Percentiles rank a stretch among this genome's conserved stretches.
phyloP scores from a whole-genome alignment of 139 green algal genomes.

The Pleodorina starrii region DNA sequence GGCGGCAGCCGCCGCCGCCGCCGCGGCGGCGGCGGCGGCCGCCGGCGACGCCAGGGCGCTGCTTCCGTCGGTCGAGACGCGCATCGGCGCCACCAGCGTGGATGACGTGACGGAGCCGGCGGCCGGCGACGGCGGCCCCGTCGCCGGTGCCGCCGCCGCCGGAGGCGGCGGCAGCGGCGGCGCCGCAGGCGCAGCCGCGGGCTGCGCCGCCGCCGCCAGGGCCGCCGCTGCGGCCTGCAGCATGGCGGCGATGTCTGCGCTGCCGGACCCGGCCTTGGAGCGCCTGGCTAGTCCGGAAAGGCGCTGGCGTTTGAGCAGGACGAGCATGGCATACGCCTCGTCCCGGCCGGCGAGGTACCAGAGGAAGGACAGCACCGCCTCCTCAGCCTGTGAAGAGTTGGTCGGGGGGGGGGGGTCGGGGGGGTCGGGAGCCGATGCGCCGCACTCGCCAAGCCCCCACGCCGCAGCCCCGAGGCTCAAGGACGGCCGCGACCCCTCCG shows the following conservation, averaged over 20 bases:
- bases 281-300: neutral
- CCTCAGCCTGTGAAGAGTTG: slow-evolving; percentile 45
- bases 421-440: too few species aligned
- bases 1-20: neutral
- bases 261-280: neutral
- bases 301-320: slow-evolving; percentile 54
- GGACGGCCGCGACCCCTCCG: too few species aligned
- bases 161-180: neutral
- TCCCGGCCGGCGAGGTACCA: slow-evolving; percentile 57
- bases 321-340: slow-evolving; percentile 48
- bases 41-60: neutral
- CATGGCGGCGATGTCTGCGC: slow-evolving; percentile 24
- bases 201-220: neutral
- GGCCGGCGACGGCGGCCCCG: neutral
- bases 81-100: neutral
- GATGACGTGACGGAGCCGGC: neutral
- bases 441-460: too few species aligned
- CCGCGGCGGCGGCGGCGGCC: neutral
- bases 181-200: neutral
- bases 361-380: slow-evolving; percentile 53
- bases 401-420: too few species aligned
- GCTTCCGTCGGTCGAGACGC: neutral
- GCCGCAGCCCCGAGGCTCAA: too few species aligned
- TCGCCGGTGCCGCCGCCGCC: neutral
- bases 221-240: slow-evolving; percentile 5